Evolutionary conservation across 108 stramenopile genomes (phyloP).

Genomic region (Pinguiococcus pyrenoidosus): DNA sequence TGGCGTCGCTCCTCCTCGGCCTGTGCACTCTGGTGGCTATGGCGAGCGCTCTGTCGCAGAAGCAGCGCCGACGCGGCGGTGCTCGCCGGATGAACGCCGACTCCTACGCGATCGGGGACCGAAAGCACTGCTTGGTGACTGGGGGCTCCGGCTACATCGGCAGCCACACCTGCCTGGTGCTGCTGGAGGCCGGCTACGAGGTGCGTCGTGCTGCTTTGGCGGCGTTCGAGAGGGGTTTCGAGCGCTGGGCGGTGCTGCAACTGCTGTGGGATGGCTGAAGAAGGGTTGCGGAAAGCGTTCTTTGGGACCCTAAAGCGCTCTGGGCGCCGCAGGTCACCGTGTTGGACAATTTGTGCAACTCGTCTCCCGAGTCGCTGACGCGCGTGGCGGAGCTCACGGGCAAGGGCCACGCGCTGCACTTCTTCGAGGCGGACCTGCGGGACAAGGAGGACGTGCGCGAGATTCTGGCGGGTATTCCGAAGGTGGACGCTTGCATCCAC

Average conservation of each 20-base stretch:
- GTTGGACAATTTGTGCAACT: slow-evolving; percentile 66
- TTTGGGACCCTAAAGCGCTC: neutral
- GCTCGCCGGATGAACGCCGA: too few species aligned
- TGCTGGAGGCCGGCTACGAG: slow-evolving; percentile 58
- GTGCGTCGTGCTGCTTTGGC: too few species aligned
- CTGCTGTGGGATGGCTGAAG: too few species aligned
- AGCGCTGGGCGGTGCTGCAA: too few species aligned
- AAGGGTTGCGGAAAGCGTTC: neutral
- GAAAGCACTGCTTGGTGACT: too few species aligned
- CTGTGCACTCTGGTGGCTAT: too few species aligned
- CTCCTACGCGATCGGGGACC: too few species aligned
- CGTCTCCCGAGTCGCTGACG: slow-evolving; percentile 46
- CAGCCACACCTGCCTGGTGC: slow-evolving; percentile 72
- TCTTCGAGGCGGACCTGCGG: slow-evolving; percentile 57
- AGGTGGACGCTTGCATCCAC: slow-evolving; percentile 6
- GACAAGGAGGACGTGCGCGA: slow-evolving; percentile 44
- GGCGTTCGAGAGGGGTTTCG: too few species aligned
- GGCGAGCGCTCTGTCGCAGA: too few species aligned
- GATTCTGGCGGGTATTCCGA: slow-evolving; percentile 56
- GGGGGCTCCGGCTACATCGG: slow-evolving; percentile 95
- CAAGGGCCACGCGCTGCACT: slow-evolving; percentile 39
- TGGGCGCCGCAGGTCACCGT: slow-evolving; percentile 45
- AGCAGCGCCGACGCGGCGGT: too few species aligned
- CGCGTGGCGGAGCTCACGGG: slow-evolving; percentile 54
- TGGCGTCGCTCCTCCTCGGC: too few species aligned